Percentiles rank a stretch among this genome's conserved stretches.
Evolutionary conservation across 352 stramenopile genomes (phyloP).

Genomic region (Phytopythium cucurbitacearum): DNA sequence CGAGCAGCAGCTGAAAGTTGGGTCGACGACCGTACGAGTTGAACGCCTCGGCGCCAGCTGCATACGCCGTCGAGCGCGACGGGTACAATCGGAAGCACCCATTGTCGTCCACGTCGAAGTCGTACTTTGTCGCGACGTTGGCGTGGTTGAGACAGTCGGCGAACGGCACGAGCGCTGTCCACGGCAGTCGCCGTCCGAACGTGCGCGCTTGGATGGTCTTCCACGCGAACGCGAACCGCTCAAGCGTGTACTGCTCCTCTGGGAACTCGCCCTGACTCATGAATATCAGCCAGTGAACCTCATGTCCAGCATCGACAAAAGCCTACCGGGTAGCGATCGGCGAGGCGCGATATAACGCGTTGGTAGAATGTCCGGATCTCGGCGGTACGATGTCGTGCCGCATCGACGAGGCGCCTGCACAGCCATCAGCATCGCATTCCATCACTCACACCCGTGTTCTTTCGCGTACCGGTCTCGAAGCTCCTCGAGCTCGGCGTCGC

Average conservation of each 20-base stretch:
- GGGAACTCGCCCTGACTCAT: constrained; percentile 37
- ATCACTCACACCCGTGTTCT: not conserved
- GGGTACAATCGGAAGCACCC: constrained; percentile 68
- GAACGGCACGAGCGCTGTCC: constrained; percentile 89
- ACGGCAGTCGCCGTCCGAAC: constrained; percentile 87
- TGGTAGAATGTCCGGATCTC: constrained; percentile 66
- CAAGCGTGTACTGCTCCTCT: constrained; percentile 43
- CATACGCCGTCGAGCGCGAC: constrained; percentile 50
- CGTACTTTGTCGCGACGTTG: constrained; percentile 90
- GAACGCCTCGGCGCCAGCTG: constrained; percentile 73
- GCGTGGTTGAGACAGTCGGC: constrained; percentile 91
- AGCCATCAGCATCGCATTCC: not conserved
- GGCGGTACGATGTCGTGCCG: constrained; percentile 32
- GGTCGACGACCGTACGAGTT: constrained; percentile 88
- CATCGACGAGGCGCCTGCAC: constrained; percentile 37
- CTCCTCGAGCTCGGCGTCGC: constrained; percentile 44
- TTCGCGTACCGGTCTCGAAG: constrained; percentile 58
- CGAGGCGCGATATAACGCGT: constrained; percentile 38
- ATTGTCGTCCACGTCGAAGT: constrained; percentile 57
- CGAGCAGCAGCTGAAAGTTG: constrained; percentile 88
- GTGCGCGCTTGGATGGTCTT: constrained; percentile 89
- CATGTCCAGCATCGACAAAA: not conserved
- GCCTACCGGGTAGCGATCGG: constrained; percentile 43
- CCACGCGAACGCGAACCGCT: constrained; percentile 82
- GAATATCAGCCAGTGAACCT: not conserved